Base-by-base conservation (phyloP, 139 green algal genomes). In the Coccomyxa sp. region DNA sequence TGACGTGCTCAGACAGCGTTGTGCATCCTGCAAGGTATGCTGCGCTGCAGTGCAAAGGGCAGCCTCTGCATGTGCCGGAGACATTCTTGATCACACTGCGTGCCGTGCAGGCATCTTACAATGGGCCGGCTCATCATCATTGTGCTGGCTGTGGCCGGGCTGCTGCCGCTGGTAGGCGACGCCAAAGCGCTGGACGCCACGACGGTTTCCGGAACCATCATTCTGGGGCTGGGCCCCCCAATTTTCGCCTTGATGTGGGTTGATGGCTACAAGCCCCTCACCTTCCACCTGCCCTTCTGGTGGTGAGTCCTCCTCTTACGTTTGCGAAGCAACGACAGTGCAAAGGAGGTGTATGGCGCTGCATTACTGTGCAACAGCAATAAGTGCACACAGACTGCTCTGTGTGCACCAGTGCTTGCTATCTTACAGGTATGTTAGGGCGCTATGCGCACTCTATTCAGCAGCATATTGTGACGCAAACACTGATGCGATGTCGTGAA, bases 251-350 rank as follows among this genome's bases (percentile, higher is more conserved):
- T 83, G 31, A 79, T 83, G 14, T 79, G 58, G 22, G 35, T 75
- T 27, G 68, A 75, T 18, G 73, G 72, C 41, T 83, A 83, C 74
- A 31, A 44, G 10, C 79, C 79, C 9, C 79, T 79, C 31, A 75
- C 41, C 55, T 83, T 83, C 74, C 79, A 83, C 36, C 29, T 83
- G 31, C 79, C 79, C 8, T 83, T 83, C 74, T 83, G 79, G 79
- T 83, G 79, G 79, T 83, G n/a, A 38, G 73, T 78, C 14, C 27
- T 31, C 74, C 4, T 68, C 27, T 8, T 18, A 39, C 16, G 36
- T 6, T 6, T 55, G 39, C 29, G 18, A 24, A 18, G 4, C 22
- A 82, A 74, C 71, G 78, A 71, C 3, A 50, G 74, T 36, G 78
- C 54, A 0, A 70, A 70, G 8, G 50, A 70, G 14, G 55, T 82